Evolutionary conservation across 2,329 filamentous ascomycete genomes (phyloP), one percentile per base, ranked within the genome.

Genomic region (Neospermospora avenae): DNA sequence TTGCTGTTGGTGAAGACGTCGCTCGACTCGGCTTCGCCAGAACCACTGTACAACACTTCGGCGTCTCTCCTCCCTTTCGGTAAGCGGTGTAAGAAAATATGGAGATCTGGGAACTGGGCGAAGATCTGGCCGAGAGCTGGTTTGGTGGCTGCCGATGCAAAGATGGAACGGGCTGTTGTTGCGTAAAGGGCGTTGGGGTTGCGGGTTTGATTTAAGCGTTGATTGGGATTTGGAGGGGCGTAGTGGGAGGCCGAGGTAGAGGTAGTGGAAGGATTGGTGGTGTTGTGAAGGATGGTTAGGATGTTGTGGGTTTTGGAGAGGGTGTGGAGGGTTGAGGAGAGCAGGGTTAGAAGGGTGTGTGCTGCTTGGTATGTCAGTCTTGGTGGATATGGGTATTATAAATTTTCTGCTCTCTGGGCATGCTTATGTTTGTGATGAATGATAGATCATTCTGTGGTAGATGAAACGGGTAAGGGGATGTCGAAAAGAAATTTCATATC

Each of bases 221-320:
- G 28, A 11, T 39, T 35, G n/a, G 42, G 51, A 51, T 13, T 22
- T 44, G 35, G 42, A 16, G 39, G 16, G 16, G 55, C 41, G 24
- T 18, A 31, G 57, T 60, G 41, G 57, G 31, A 75, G 39, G 77
- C 73, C 31, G 74, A 73, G 24, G 84, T 74, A 14, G n/a, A 74
- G 71, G 49, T 76, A 72, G 24, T 81, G 70, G 25, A 71, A 70
- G n/a, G 71, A 69, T 42, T 70, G 70, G n/a, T 72, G 0, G 78
- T 77, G 73, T 86, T 86, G 58, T 85, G 76, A 2, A 86, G 72
- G 60, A 86, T 70, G 31, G 85, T 73, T 5, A 86, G 75, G 1
- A 82, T 78, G 13, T 71, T 75, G 11, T 74, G 64, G 8, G 71
- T 75, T 31, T 75, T 77, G 1, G 80, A 73, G 7, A 85, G 71